A percentile compares a stretch with the other conserved stretches of the same genome.
Evolutionary conservation across 2,329 filamentous ascomycete species (phyloP).

Genomic region (Geosmithia morbida): DNA sequence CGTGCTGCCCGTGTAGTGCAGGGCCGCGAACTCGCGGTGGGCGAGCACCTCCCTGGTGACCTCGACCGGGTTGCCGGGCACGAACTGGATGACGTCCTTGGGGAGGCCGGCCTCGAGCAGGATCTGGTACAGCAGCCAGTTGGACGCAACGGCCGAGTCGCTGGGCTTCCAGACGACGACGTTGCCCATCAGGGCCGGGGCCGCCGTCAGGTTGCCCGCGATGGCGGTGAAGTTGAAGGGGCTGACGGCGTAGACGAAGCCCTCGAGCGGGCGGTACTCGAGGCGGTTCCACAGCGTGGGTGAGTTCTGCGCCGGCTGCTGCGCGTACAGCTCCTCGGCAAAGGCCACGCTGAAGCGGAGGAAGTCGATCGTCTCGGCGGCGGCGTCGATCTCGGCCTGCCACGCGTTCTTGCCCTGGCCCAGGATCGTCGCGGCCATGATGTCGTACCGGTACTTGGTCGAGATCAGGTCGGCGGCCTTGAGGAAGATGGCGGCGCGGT

Average conservation of each 20-base stretch:
- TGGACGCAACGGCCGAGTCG: constrained; percentile 74
- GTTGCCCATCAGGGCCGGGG: constrained; percentile 81
- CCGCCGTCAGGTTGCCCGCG: constrained; percentile 69
- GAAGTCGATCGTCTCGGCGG: constrained; percentile 86
- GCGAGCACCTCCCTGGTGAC: constrained; percentile 65
- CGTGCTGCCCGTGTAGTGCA: constrained; percentile 92
- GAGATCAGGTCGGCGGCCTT: constrained; percentile 88
- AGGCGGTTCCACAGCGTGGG: constrained; percentile 82
- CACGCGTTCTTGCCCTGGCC: constrained; percentile 97
- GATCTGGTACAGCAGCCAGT: constrained; percentile 83
- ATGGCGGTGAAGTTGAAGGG: constrained; percentile 98
- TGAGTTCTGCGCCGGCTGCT: constrained; percentile 75
- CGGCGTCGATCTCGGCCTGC: constrained; percentile 97
- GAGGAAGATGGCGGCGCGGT: constrained; percentile 85
- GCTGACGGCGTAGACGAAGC: constrained; percentile 87
- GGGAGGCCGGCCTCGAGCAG: constrained; percentile 84
- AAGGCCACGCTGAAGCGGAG: constrained; percentile 90
- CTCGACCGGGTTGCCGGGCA: constrained; percentile 75
- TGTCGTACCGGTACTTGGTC: constrained; percentile 88
- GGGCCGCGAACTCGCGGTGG: constrained; percentile 71
- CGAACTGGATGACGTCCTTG: constrained; percentile 80
- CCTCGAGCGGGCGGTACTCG: constrained; percentile 81
- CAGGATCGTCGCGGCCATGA: constrained; percentile 92
- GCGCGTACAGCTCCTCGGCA: constrained; percentile 76
- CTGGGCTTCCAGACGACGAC: constrained; percentile 97